A percentile compares a stretch with the other conserved stretches of the same genome.
phyloP scores from a whole-genome alignment of 2,329 filamentous ascomycete genomes.

The Biscogniauxia mediterranea region DNA sequence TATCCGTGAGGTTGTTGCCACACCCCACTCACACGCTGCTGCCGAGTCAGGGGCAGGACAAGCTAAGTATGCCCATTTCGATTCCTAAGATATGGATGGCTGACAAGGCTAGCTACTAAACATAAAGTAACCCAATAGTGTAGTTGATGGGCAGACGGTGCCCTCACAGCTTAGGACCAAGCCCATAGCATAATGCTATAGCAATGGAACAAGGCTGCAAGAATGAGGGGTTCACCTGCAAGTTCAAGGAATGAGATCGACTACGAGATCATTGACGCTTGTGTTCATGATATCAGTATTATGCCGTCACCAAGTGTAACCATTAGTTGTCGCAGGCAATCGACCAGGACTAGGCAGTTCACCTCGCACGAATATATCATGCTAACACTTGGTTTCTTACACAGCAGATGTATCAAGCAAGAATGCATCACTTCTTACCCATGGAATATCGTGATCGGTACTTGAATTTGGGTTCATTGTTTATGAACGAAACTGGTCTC shows the following conservation, averaged over 20 bases:
- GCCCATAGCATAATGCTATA: no score
- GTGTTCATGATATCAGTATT: background rate
- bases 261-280: no score
- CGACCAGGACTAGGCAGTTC: background rate
- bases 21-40: background rate
- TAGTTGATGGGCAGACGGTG: background rate
- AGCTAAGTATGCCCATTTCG: background rate
- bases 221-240: no score
- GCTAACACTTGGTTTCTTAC: background rate
- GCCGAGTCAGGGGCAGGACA: background rate
- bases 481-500: background rate
- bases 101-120: background rate
- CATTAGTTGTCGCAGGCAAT: background rate
- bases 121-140: background rate
- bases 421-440: background rate
- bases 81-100: background rate
- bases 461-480: background rate
- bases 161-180: background rate
- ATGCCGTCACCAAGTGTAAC: background rate
- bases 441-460: background rate
- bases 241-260: background rate
- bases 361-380: background rate
- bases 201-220: no score
- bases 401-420: background rate
- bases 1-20: background rate